Percentiles rank a stretch among this genome's conserved stretches.
These are phyloP conservation scores for Arbutus unedo DNA, from an alignment of 148 eudicot genomes.

Conservation along the genomic window DNA sequence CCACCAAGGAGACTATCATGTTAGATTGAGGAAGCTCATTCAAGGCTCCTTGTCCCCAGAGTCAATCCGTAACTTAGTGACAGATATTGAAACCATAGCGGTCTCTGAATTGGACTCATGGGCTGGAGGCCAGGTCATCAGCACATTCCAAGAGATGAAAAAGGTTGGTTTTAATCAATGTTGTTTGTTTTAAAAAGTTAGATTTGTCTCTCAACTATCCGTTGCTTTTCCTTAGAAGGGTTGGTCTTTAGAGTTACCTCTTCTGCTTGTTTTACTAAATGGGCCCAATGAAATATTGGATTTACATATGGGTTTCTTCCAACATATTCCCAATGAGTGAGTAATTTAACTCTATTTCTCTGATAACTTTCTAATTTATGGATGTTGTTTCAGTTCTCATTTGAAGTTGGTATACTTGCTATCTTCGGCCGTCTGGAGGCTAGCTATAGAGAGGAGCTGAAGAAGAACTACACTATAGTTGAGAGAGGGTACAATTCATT, in stretches of 20 bases:
- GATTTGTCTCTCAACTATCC: not conserved
- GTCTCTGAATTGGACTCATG: conserved; percentile 32
- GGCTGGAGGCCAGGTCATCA: conserved; percentile 22
- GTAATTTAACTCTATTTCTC: not conserved
- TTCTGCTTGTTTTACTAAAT: not conserved
- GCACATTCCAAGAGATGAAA: conserved; percentile 44
- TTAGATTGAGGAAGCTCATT: conserved; percentile 50
- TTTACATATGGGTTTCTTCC: not conserved
- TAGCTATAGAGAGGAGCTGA: conserved; percentile 27
- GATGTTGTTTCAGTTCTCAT: conserved; percentile 36
- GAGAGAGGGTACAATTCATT: conserved; percentile 51
- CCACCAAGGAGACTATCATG: conserved; percentile 68
- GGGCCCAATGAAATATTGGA: not conserved
- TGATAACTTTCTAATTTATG: not conserved
- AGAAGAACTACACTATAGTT: conserved; percentile 35
- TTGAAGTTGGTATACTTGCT: conserved; percentile 43
- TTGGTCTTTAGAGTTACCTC: not conserved
- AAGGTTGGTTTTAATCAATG: conserved; percentile 30
- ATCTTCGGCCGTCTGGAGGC: conserved; percentile 35
- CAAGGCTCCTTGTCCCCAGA: conserved; percentile 37
- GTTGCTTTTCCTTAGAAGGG: not conserved
- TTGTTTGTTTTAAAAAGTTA: not conserved
- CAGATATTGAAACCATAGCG: conserved; percentile 35
- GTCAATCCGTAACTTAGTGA: conserved; percentile 27
- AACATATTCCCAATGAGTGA: not conserved